Evolutionary conservation across 257 asterid genomes (phyloP), one percentile per base, ranked within the genome.

Genomic region (Salvia splendens): DNA sequence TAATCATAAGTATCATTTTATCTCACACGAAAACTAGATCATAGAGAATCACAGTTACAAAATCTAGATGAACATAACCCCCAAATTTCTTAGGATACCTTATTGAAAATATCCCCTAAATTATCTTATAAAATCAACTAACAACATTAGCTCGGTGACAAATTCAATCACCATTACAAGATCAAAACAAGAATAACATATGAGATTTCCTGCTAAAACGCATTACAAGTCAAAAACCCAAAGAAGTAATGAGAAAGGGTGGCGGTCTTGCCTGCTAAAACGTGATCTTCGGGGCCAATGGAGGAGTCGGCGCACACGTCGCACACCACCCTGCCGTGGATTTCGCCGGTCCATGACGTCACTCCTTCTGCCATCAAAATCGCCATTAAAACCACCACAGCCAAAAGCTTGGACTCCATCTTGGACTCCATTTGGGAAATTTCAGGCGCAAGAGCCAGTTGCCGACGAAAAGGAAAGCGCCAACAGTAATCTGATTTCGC

Each of bases 241-340:
- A 61, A 32, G 35, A 64, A 33, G 33, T 0, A 56, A 32, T 41
- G 28, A 50, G 61, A 69, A 70, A 11, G 62, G 28, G 3, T 2
- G 24, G 8, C 5, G 17, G 11, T 4, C 68, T 65, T 64, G 74
- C 95, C 96, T 81, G 76, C 72, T 67, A 92, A 75, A 65, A 86
- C 83, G 72, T 86, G 95, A 65, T 89, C 96, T 83, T 92, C 96
- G 8, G 97, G 97, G 64, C 94, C 96, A 70, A 89, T 79, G 15
- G 90, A 83, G 67, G 98, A 83, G 82, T 92, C 98, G n/a, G 80
- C 96, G 73, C 97, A 89, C 46, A 89, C 93, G 84, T 89, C 96
- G 74, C 98, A 89, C 24, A 86, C 87, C 32, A 92, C 97, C 58
- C 97, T 76, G 63, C 96, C 95, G 51, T 86, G 85, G 70, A 92